Percentiles rank a stretch among this genome's conserved stretches.
Evolutionary conservation across 139 green algal genomes (phyloP).

Genomic region (Micromonas commoda): DNA sequence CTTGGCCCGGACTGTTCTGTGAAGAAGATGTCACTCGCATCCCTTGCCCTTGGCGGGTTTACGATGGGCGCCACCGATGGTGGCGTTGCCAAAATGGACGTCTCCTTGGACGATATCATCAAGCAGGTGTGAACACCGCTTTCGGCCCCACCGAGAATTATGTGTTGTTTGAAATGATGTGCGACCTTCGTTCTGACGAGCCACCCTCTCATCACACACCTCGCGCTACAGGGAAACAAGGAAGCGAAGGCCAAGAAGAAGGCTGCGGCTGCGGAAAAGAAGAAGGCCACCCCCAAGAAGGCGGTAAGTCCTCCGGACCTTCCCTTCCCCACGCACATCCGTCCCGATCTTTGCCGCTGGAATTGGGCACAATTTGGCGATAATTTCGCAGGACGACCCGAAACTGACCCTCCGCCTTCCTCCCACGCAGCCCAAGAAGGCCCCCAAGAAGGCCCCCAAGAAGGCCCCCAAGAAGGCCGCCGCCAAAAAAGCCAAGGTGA

Average conservation of each 20-base stretch:
- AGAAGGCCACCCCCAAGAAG: too few relatives aligned
- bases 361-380: too few relatives aligned
- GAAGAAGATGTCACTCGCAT: not conserved
- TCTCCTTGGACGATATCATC: not conserved
- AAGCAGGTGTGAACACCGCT: not conserved
- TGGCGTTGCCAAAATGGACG: not conserved
- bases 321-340: too few relatives aligned
- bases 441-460: not conserved
- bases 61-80: not conserved
- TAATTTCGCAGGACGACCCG: too few relatives aligned
- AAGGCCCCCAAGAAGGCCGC: not conserved
- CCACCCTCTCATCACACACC: not conserved
- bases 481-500: not conserved
- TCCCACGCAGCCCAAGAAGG: not conserved
- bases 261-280: too few relatives aligned
- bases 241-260: not conserved
- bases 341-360: too few relatives aligned
- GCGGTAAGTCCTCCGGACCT: too few relatives aligned
- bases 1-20: too few relatives aligned
- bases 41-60: not conserved
- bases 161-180: too few relatives aligned
- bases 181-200: not conserved
- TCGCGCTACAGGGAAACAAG: not conserved
- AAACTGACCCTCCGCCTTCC: not conserved
- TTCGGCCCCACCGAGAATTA: too few relatives aligned